These are phyloP conservation scores for Stagonosporopsis rhizophila DNA, from an alignment of 2,329 filamentous ascomycete genomes.

Conservation along the genomic window DNA sequence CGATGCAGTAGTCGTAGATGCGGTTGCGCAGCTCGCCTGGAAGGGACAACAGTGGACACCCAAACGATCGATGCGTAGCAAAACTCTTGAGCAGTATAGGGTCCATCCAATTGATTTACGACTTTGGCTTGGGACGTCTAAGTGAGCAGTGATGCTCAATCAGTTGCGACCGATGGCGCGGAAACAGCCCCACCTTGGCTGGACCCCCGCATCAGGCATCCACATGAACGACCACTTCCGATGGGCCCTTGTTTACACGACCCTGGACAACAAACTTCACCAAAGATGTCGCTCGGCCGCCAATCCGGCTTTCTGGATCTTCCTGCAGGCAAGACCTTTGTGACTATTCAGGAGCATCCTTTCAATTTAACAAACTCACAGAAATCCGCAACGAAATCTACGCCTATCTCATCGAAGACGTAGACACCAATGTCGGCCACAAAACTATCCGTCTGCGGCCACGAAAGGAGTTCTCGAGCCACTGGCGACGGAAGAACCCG, in stretches of 20 bases:
- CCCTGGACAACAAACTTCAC: background rate
- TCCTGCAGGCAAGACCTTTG: background rate
- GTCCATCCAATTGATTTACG: too few relatives aligned
- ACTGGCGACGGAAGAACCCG: conserved; percentile 8
- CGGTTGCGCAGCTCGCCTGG: conserved; percentile 7
- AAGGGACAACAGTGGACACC: background rate
- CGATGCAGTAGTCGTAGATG: conserved; percentile 9
- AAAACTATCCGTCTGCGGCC: conserved; percentile 10
- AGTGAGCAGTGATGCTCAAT: background rate
- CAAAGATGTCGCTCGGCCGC: background rate
- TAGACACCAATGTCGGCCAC: conserved; percentile 13
- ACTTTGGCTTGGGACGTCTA: too few relatives aligned
- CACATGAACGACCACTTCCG: conserved; percentile 5
- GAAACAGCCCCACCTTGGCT: background rate
- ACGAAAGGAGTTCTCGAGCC: conserved; percentile 3
- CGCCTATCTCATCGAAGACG: conserved; percentile 6
- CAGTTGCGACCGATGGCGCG: background rate
- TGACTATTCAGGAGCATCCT: background rate
- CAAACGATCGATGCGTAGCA: too few relatives aligned
- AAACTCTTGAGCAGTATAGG: too few relatives aligned
- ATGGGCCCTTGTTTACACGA: background rate
- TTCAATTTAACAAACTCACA: background rate
- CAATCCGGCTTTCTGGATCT: conserved; percentile 3
- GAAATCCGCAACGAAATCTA: conserved; percentile 15
- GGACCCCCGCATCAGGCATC: conserved; percentile 6